Evolutionary conservation across 1,139 yeast species (phyloP).

Genomic region (Suhomyces bribrorum): DNA sequence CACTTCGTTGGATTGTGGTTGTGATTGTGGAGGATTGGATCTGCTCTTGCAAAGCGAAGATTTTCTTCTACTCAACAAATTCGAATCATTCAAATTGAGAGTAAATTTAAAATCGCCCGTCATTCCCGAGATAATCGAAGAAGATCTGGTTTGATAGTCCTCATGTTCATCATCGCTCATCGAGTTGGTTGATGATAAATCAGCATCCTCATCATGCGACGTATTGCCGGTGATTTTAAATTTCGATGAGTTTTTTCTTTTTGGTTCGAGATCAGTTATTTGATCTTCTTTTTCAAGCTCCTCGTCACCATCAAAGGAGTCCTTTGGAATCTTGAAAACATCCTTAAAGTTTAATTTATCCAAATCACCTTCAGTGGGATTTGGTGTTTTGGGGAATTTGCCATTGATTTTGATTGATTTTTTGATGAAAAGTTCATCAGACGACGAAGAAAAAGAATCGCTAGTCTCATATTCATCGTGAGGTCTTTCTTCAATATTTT

Average conservation of each 20-base stretch:
- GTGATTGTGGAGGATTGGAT: constrained; percentile 11
- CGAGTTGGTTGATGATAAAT: constrained; percentile 17
- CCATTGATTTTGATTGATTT: constrained; percentile 13
- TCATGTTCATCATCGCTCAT: constrained; percentile 18
- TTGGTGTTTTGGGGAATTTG: constrained; percentile 32
- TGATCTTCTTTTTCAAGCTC: constrained; percentile 22
- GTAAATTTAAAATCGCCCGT: constrained; percentile 47
- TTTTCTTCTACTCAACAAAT: constrained; percentile 40
- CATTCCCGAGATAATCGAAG: constrained; percentile 43
- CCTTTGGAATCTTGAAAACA: constrained; percentile 28
- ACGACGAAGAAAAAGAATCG: constrained; percentile 12
- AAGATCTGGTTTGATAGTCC: constrained; percentile 43
- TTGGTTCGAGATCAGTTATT: constrained; percentile 20
- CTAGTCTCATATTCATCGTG: constrained; percentile 13
- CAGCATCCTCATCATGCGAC: constrained; percentile 15
- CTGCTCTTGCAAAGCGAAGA: constrained; percentile 18
- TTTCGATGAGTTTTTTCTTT: constrained; percentile 16
- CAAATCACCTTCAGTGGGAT: constrained; percentile 23
- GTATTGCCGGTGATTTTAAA: constrained; percentile 7
- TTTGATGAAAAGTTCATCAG: constrained; percentile 11
- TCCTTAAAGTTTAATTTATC: constrained; percentile 31
- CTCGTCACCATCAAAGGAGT: constrained; percentile 19
- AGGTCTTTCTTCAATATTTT: constrained; percentile 23
- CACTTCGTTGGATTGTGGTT: not conserved
- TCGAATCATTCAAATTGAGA: constrained; percentile 45